These are phyloP conservation scores for Syncephalastrum contaminatum DNA, from an alignment of 371 early-diverging fungal genomes.

Conservation along the genomic window DNA sequence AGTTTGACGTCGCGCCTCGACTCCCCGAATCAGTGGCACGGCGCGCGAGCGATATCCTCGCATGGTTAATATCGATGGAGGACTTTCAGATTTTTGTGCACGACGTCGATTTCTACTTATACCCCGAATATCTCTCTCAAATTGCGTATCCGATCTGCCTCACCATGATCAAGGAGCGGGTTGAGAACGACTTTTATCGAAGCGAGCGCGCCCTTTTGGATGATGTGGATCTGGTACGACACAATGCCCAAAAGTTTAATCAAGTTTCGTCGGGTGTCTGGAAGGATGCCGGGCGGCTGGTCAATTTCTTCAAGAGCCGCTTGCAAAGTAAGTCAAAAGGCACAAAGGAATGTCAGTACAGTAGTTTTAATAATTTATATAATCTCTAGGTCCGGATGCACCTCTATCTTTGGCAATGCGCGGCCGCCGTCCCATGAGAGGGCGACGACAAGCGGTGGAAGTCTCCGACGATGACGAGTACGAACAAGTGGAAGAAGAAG, in stretches of 20 bases:
- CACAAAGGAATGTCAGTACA: background rate
- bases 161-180: constrained; percentile 54
- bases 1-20: constrained; percentile 26
- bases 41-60: constrained; percentile 37
- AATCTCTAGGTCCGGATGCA: constrained; percentile 38
- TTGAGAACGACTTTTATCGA: constrained; percentile 64
- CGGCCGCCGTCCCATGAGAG: constrained; percentile 9
- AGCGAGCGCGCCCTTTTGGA: constrained; percentile 58
- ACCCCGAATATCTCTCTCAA: constrained; percentile 61
- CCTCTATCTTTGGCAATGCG: constrained; percentile 35
- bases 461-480: constrained; percentile 49
- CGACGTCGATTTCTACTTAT: constrained; percentile 65
- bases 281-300: constrained; percentile 56
- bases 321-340: constrained; percentile 35
- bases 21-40: constrained; percentile 19
- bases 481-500: constrained; percentile 30
- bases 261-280: constrained; percentile 60
- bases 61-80: constrained; percentile 30
- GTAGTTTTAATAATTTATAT: background rate
- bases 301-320: constrained; percentile 56
- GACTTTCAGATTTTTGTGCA: constrained; percentile 64
- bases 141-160: constrained; percentile 76
- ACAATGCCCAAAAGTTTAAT: constrained; percentile 70
- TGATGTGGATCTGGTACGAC: constrained; percentile 64
- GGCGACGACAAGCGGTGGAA: constrained; percentile 29